Base-by-base conservation (phyloP, 192 early-diverging fungal genomes). In the Haplosporangium gracile region DNA sequence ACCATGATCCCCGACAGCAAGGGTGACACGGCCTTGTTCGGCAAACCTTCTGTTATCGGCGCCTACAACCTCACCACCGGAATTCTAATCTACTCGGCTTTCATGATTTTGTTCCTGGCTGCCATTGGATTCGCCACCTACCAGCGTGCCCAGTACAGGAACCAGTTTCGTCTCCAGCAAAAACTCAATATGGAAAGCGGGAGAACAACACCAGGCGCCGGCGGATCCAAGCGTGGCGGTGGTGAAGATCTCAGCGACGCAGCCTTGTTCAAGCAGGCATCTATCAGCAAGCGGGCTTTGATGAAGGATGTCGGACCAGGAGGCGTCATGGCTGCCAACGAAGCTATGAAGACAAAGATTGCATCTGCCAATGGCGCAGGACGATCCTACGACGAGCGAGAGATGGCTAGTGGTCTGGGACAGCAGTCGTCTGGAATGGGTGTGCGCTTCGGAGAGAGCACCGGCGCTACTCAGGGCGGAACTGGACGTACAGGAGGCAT, bases 251-350 rank as follows among this genome's bases (percentile, higher is more conserved):
- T 79, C 32, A 85, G 77, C 60, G 82, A 85, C 47, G 82, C 77
- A 24, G 82, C 77, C 24, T 70, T 85, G 42, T 85, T 79, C 74
- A 85, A 85, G 53, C 82, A 85, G 32, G 82, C 82, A 8, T 85
- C 82, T 7, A 85, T 85, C 73, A 85, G 82, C 74, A 85, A 85
- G 45, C 72, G 82, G 22, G 82, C 82, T 39, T 57, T 85, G 72
- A 79, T 85, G 82, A 75, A 79, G 53, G 82, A 85, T 34, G 82
- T 79, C 13, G 82, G 83, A 29, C 78, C 53, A 22, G 82, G 77
- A 11, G 77, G 77, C 22, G 53, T 51, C 29, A 5, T 70, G 49
- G 74, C 77, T 20, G 72, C 82, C 13, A 74, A 76, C 51, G 82
- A 78, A 1, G 72, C 63, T 13, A 45, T 74, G n/a, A 72, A 70